Base-by-base conservation (phyloP, 2,329 filamentous ascomycete species). In the Aspergillus pseudoviridinutans region DNA sequence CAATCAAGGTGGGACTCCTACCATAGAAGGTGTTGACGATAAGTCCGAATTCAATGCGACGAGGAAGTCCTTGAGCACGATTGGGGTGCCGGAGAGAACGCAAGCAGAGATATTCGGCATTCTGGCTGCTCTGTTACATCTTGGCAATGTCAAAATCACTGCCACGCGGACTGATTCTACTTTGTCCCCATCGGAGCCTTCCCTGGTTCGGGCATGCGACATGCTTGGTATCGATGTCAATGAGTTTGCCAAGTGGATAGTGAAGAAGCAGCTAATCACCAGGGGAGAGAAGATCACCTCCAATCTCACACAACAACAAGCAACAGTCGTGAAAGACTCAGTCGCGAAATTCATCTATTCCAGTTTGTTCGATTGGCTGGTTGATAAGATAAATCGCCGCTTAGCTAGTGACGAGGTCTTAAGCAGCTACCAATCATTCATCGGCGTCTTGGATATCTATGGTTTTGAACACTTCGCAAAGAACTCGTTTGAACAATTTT, bases 401-500 rank as follows among this genome's bases (percentile, higher is more conserved):
- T 80, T 99, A 66, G 94, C 94, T 12, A 92, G 92, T 1, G 89
- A 96, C 49, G 88, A 93, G 62, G 91, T 97, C 41, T 76, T 97
- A 53, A 87, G 83, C 66, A 86, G 90, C 44, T 91, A 96, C 56
- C 84, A 81, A 55, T 93, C 91, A 1, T 99, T 99, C 76, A 99
- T 99, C 68, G 94, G 94, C 75, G 94, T 99, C 50, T 84, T 99
- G 63, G 94, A 99, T 90, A 99, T 99, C 66, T 97, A 97, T 76
- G 93, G 93, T 62, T 99, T 99, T 71, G 94, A 99, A 76, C 94
- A 97, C 77, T 99, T 99, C 71, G 93, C 94, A 61, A 97, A 97
- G 82, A 99, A 99, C 79, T 99, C 94, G 0, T 99, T 99, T 69
- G 94, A 99, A 75, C 94, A 99, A 75, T 99, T 99, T 77, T 99